Evolutionary conservation across 164 flowering plant genomes (phyloP), one percentile per base, ranked within the genome.

Genomic region (Aristolochia californica): DNA sequence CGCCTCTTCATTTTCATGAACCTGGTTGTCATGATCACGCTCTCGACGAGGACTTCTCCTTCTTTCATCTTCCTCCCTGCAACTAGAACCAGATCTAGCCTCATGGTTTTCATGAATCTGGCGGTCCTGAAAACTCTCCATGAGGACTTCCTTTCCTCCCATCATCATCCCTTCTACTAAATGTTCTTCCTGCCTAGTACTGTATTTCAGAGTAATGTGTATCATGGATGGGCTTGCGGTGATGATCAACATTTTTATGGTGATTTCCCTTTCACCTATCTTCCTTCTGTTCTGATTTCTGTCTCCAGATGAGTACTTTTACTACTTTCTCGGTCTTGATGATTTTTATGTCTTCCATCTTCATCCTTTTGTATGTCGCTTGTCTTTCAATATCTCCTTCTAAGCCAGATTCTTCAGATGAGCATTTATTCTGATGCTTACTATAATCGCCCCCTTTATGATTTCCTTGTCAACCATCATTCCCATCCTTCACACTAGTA

Each of bases 321-420:
- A n/a, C n/a, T 25, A 56, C 24, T 24, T 1, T 59, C 27, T 13
- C 27, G 43, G 50, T 52, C 55, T 60, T 52, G 66, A 60, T 22
- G 40, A 12, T 28, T 53, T 1, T 62, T 70, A 27, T 24, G 56
- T 66, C 63, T 56, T 60, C 13, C 16, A 13, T 22, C 54, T 51
- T 16, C 54, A 21, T 24, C 54, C 22, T 34, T 34, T 34, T 12
- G 11, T 20, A 20, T 17, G 0, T 47, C 8, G 22, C 22, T 17
- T 17, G 1, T 47, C 50, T n/a, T 47, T 20, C 12, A 5, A 5
- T 47, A 8, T 47, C 50, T 47, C 22, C 50, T 20, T 17, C 20
- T 17, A n/a, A 17, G 10, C 10, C 40, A 34, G 10, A 34, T 12
- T 34, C 40, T 12, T 12, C 10, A 34, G 40, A 34, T 34, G 40